Evolutionary conservation across 306 rosid species (phyloP), one percentile per base, ranked within the genome.

Genomic region (Malus orientalis): DNA sequence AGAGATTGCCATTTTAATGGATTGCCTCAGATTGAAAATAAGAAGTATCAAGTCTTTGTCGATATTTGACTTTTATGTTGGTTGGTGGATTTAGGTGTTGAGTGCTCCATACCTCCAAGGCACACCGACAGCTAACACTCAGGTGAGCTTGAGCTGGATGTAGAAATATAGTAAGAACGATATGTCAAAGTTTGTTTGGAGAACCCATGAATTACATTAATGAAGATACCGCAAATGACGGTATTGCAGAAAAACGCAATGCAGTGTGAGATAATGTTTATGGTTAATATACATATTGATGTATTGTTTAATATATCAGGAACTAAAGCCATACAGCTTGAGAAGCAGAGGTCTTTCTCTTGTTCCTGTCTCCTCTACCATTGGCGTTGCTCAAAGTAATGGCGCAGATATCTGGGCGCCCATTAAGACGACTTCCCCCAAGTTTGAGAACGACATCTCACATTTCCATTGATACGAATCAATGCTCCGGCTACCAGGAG

Each of bases 341-440:
- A 95, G 96, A 82, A 88, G 74, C 85, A 82, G 96, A 87, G 99
- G 99, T 66, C 83, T 95, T 74, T 95, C 96, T 69, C 84, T 95
- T 47, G 92, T 95, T 79, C 99, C 99, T 0, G 86, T 92, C 67
- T 83, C 93, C 3, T 82, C 81, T 55, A 89, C 97, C 23, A 80
- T 70, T n/a, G 99, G 97, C 78, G 91, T 92, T 74, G 90, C 97
- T 54, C 90, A 90, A 71, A 93, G 93, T 81, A 95, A 95, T 65
- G 99, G 99, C 49, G 99, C 99, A 49, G 99, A 95, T 77, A 92
- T 95, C 61, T 95, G 99, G 99, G 97, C 99, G 20, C 99, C 99
- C 22, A 87, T 88, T 63, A 92, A 95, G 85, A 87, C 87, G 36
- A 77, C 84, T 57, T 88, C 96, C 23, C 91, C 96, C 6, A 84